These are phyloP conservation scores for Aspergillus calidoustus DNA, from an alignment of 2,329 filamentous ascomycete genomes.

Conservation along the genomic window DNA sequence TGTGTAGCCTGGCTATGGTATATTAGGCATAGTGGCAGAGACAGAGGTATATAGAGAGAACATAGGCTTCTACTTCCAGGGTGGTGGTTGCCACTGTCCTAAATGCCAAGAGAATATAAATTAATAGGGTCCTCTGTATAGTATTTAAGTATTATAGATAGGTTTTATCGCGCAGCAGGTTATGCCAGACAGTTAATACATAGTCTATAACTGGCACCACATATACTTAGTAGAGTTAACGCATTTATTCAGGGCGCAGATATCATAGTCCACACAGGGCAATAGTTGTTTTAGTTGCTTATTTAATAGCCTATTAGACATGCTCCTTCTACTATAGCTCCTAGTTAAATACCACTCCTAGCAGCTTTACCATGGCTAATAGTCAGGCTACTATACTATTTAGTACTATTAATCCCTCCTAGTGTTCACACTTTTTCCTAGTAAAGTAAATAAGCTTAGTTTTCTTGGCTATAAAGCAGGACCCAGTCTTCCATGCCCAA, in stretches of 20 bases:
- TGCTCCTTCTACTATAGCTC: too few species aligned
- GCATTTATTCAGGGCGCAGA: too few species aligned
- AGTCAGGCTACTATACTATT: slow-evolving; percentile 13
- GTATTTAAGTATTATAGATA: slow-evolving; percentile 22
- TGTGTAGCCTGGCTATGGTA: slow-evolving; percentile 17
- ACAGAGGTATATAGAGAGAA: slow-evolving; percentile 20
- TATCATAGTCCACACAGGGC: too few species aligned
- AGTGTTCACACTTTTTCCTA: slow-evolving; percentile 17
- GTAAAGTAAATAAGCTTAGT: slow-evolving; percentile 37
- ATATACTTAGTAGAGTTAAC: too few species aligned
- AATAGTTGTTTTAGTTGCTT: too few species aligned
- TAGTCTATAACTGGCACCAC: not conserved
- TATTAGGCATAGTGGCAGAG: slow-evolving; percentile 16
- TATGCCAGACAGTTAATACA: not conserved
- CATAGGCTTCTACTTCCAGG: slow-evolving; percentile 26
- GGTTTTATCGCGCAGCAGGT: slow-evolving; percentile 25
- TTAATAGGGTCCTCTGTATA: slow-evolving; percentile 24
- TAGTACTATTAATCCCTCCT: slow-evolving; percentile 22
- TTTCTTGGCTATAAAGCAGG: slow-evolving; percentile 35
- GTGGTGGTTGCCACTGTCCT: slow-evolving; percentile 22
- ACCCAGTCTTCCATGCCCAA: slow-evolving; percentile 32
- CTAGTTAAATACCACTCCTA: too few species aligned
- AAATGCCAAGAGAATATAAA: slow-evolving; percentile 28
- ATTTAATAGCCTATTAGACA: too few species aligned
- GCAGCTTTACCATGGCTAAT: too few species aligned